A percentile compares a stretch with the other conserved stretches of the same genome.
phyloP scores from a whole-genome alignment of 441 rosid genomes.

The Populus hybrid region DNA sequence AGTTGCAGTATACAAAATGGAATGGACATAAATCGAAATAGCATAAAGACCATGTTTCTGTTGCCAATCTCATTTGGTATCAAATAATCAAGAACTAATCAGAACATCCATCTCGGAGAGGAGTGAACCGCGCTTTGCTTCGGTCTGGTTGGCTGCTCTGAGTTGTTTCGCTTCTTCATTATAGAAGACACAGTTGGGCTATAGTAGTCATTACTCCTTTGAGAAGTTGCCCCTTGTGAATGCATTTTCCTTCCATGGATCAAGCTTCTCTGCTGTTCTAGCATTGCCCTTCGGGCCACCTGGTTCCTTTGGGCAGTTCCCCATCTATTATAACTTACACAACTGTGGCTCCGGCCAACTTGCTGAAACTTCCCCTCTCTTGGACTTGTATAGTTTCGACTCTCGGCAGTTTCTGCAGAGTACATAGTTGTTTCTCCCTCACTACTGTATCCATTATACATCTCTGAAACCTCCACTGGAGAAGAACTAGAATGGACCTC shows the following conservation, averaged over 20 bases:
- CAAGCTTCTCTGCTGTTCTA: conserved; percentile 71
- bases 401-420: conserved; percentile 97
- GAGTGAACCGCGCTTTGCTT: conserved; percentile 53
- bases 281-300: conserved; percentile 44
- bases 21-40: conserved; percentile 23
- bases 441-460: conserved; percentile 66
- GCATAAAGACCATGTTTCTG: conserved; percentile 30
- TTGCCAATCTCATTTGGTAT: conserved; percentile 23
- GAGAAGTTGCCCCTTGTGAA: conserved; percentile 82
- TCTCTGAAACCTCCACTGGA: conserved; percentile 45
- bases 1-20: conserved; percentile 36
- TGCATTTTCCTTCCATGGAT: conserved; percentile 68
- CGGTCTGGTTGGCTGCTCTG: conserved; percentile 45
- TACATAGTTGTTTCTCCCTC: conserved; percentile 97
- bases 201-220: conserved; percentile 85
- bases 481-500: conserved; percentile 78
- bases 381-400: conserved; percentile 86
- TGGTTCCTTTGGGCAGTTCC: conserved; percentile 48
- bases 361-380: conserved; percentile 60
- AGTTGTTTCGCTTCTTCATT: conserved; percentile 73
- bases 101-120: conserved; percentile 86
- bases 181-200: conserved; percentile 89
- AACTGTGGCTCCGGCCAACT: conserved; percentile 93
- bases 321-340: conserved; percentile 76
- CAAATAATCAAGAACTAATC: conserved; percentile 20